Conservation (phyloP, 2,329 filamentous ascomycete genomes). For the Phialophora expanda region DNA sequence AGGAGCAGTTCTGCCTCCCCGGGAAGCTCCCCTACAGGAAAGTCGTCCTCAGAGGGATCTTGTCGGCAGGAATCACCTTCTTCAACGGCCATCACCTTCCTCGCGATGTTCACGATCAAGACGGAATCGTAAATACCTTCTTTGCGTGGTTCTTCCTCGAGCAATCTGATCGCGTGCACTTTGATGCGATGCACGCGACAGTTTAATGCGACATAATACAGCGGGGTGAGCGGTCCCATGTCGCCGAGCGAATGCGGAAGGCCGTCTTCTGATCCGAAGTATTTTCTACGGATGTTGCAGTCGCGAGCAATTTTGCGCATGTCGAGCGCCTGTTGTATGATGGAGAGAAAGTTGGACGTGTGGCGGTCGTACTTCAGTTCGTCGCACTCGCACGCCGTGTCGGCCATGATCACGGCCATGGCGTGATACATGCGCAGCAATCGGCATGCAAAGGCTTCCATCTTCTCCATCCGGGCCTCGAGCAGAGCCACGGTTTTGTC, state of each 20-base stretch:
- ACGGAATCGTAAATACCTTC: slow-evolving; percentile 41
- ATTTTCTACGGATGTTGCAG: slow-evolving; percentile 2
- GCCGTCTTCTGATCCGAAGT: slow-evolving; percentile 1
- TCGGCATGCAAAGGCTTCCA: slow-evolving; percentile 13
- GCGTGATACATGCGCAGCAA: slow-evolving; percentile 21
- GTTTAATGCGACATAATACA: slow-evolving; percentile 45
- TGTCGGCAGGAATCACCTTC: slow-evolving; percentile 9
- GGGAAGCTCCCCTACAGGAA: background rate
- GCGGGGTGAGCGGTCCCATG: slow-evolving; percentile 43
- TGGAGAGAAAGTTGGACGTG: slow-evolving; percentile 35
- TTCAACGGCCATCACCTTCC: slow-evolving; percentile 33
- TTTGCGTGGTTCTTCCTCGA: slow-evolving; percentile 34
- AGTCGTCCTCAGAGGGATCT: slow-evolving; percentile 8
- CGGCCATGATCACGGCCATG: slow-evolving; percentile 27
- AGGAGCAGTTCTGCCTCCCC: background rate
- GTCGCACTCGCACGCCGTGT: slow-evolving; percentile 42
- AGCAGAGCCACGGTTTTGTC: background rate
- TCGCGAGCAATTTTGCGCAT: slow-evolving; percentile 1
- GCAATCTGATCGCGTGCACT: slow-evolving; percentile 38
- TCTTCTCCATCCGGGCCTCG: background rate
- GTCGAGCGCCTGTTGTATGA: slow-evolving; percentile 23
- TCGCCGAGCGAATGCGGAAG: slow-evolving; percentile 36
- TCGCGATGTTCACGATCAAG: slow-evolving; percentile 32
- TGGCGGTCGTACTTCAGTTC: slow-evolving; percentile 41
- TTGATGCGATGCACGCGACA: slow-evolving; percentile 45